Percentiles rank a stretch among this genome's conserved stretches.
These are phyloP conservation scores for Citropsis articulata DNA, from an alignment of 345 rosid genomes.

Conservation along the genomic window DNA sequence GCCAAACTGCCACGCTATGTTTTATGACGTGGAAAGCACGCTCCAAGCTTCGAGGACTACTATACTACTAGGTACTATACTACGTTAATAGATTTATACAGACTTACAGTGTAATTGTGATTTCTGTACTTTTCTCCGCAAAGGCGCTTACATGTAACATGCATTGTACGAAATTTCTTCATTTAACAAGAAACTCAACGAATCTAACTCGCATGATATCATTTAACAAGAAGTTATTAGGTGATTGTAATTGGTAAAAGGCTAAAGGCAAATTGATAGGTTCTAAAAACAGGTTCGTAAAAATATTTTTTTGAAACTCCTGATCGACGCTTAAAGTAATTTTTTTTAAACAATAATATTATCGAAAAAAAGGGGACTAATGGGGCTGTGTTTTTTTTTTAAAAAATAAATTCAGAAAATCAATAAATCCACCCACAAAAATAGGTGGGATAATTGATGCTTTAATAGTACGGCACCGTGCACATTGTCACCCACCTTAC, in stretches of 20 bases:
- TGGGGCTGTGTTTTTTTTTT: too few relatives aligned
- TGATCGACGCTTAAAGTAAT: too few relatives aligned
- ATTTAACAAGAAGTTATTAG: background rate
- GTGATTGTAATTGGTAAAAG: background rate
- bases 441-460: background rate
- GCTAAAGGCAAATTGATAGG: background rate
- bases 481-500: background rate
- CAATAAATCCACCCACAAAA: background rate
- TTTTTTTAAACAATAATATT: too few relatives aligned
- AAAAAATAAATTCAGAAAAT: background rate
- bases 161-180: background rate
- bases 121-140: background rate
- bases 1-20: slow-evolving; percentile 20
- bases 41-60: slow-evolving; percentile 42
- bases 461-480: background rate
- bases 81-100: background rate
- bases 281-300: background rate
- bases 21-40: slow-evolving; percentile 55
- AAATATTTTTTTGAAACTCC: too few relatives aligned
- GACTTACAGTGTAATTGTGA: slow-evolving; percentile 12
- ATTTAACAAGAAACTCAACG: too few relatives aligned
- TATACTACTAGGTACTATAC: too few relatives aligned
- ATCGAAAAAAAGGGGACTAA: too few relatives aligned
- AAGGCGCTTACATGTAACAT: background rate
- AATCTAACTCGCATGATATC: too few relatives aligned